Conservation (phyloP, 306 rosid genomes). For the Malus orientalis region DNA sequence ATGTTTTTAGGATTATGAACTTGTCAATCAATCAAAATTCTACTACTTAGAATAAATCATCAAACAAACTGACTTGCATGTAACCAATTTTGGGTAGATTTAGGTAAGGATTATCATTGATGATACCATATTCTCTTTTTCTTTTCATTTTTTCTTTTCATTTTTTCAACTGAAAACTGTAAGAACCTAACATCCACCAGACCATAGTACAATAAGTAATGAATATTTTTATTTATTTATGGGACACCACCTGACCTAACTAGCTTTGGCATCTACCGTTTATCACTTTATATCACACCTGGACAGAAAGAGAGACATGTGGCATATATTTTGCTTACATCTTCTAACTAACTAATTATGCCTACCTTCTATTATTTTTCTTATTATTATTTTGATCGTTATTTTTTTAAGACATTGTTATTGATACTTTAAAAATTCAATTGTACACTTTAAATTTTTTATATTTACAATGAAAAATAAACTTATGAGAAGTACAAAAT, state of each 20-base stretch:
- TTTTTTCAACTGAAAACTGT: neutral
- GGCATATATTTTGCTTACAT: neutral
- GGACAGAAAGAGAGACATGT: neutral
- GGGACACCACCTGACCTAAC: neutral
- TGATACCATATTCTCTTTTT: neutral
- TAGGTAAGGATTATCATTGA: constrained; percentile 8
- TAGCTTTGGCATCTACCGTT: neutral
- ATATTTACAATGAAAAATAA: too few species aligned
- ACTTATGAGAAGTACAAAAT: too few species aligned
- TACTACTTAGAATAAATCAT: neutral
- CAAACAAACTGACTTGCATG: neutral
- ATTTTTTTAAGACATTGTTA: too few species aligned
- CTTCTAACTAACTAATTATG: neutral
- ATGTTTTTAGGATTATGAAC: neutral
- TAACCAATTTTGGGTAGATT: constrained; percentile 18
- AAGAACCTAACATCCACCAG: constrained; percentile 3
- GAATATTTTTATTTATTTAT: neutral
- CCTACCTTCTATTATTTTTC: too few species aligned
- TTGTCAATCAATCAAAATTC: constrained; percentile 3
- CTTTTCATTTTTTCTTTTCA: neutral
- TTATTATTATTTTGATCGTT: too few species aligned
- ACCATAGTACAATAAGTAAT: neutral
- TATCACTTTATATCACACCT: neutral
- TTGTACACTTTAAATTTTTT: too few species aligned
- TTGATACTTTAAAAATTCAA: too few species aligned